Base-by-base conservation (phyloP, 208 protist species). In the Acanthamoeba castellanii region DNA sequence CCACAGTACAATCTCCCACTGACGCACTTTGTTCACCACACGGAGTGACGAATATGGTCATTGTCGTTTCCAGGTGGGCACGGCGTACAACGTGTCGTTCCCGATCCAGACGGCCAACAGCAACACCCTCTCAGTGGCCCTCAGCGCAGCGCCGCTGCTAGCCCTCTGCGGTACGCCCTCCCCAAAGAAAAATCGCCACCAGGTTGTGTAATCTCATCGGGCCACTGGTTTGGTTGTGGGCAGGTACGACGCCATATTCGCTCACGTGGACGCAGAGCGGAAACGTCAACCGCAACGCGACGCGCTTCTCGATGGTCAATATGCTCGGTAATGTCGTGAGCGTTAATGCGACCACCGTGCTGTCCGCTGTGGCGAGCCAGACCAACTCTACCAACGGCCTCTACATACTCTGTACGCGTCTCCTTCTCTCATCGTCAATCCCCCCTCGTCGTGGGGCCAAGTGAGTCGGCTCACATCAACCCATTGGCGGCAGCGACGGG, bases 211-310 rank as follows among this genome's bases (percentile, higher is more conserved):
- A 47, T 11, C 42, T 47, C 42, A 47, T 47, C 3, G 42, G 4
- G 42, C 42, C 42, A 11, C 42, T 47, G 42, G 42, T 47, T 8
- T 47, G 30, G 70, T 42, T 78, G 30, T 16, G 70, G 37, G 14
- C 70, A 78, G 70, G 70, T 22, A n/a, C 70, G 0, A 78, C 37
- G 11, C 70, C 70, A 4, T 78, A 78, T 22, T n/a, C 18, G 18
- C 18, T 78, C 70, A 45, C 70, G 18, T 78, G 70, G 70, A n/a
- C 70, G 70, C 70, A 45, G 16, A 78, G 70, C 70, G 37, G 70
- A 18, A 78, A 45, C 70, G 14, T 42, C 22, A 27, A 78, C 37
- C 37, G 16, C 70, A 78, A 78, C 70, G 37, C 37, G 11, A 27
- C 70, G 16, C 37, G 37, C 14, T 3, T 14, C 22, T n/a, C 22